Percentiles rank a stretch among this genome's conserved stretches.
phyloP scores from a whole-genome alignment of 2,329 filamentous ascomycete species.

The Rhinocladiella similis region DNA sequence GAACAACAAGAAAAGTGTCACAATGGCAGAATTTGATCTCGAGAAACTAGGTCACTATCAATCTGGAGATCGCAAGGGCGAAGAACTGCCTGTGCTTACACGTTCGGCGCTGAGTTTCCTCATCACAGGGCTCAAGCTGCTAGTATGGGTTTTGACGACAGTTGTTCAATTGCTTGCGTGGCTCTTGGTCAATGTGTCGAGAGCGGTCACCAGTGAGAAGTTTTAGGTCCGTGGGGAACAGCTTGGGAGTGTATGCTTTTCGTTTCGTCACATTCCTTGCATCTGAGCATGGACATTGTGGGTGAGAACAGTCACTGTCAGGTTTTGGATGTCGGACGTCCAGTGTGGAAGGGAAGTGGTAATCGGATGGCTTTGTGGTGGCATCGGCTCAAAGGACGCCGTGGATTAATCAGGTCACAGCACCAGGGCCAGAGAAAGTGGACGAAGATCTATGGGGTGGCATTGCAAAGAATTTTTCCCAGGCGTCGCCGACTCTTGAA shows the following conservation, averaged over 20 bases:
- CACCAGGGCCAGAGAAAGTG: no score
- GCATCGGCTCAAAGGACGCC: no score
- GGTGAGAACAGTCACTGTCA: no score
- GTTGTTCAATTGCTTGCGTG: slow-evolving; percentile 43
- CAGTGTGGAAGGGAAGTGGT: no score
- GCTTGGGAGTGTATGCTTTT: background rate
- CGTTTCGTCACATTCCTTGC: background rate
- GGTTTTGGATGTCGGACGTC: no score
- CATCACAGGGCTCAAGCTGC: slow-evolving; percentile 39
- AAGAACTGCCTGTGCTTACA: slow-evolving; percentile 41
- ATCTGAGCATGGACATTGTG: background rate
- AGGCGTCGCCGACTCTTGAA: no score
- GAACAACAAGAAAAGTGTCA: slow-evolving; percentile 34
- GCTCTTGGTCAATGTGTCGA: slow-evolving; percentile 41
- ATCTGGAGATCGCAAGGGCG: slow-evolving; percentile 37
- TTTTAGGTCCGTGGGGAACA: slow-evolving; percentile 32
- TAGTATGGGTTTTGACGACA: slow-evolving; percentile 40
- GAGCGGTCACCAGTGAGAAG: slow-evolving; percentile 44
- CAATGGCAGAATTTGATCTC: slow-evolving; percentile 46
- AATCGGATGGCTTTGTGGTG: no score
- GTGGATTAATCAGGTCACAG: no score
- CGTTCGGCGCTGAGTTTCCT: slow-evolving; percentile 38
- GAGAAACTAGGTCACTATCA: slow-evolving; percentile 46
- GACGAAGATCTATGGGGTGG: no score
- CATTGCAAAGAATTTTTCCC: no score